Evolutionary conservation across 169 alveolate genomes (phyloP).

Genomic region (Babesia sp.): DNA sequence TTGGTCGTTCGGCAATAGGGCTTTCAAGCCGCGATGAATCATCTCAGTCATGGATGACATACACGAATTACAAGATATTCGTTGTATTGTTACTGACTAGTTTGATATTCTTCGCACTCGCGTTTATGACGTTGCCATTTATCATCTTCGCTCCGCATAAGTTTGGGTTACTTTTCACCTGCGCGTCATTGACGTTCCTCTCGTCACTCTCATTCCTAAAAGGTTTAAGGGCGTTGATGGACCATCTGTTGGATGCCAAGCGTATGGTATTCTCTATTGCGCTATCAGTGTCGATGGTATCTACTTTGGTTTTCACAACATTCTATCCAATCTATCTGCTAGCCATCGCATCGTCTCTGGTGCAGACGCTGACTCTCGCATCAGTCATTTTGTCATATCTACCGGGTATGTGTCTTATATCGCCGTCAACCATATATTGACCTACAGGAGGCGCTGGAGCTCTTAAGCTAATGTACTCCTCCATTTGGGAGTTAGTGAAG

Average conservation of each 20-base stretch:
- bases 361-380: slow-evolving; percentile 38
- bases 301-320: slow-evolving; percentile 57
- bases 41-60: slow-evolving; percentile 57
- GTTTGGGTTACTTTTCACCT: slow-evolving; percentile 65
- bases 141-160: slow-evolving; percentile 66
- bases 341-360: slow-evolving; percentile 56
- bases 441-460: slow-evolving; percentile 69
- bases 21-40: slow-evolving; percentile 19
- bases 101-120: slow-evolving; percentile 40
- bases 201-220: slow-evolving; percentile 48
- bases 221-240: slow-evolving; percentile 47
- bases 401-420: slow-evolving; percentile 40
- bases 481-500: slow-evolving; percentile 57
- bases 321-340: slow-evolving; percentile 54
- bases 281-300: slow-evolving; percentile 25
- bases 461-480: slow-evolving; percentile 58
- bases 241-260: slow-evolving; percentile 55
- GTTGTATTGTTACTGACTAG: slow-evolving; percentile 35
- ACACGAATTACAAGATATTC: slow-evolving; percentile 54
- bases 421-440: too few species aligned
- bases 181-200: slow-evolving; percentile 51
- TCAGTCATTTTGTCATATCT: slow-evolving; percentile 61
- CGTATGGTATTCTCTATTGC: slow-evolving; percentile 57
- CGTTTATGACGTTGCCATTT: slow-evolving; percentile 67
- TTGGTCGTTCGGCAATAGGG: slow-evolving; percentile 39